Evolutionary conservation across 2,329 filamentous ascomycete genomes (phyloP), one percentile per base, ranked within the genome.

Genomic region (Pseudocercospora musae): DNA sequence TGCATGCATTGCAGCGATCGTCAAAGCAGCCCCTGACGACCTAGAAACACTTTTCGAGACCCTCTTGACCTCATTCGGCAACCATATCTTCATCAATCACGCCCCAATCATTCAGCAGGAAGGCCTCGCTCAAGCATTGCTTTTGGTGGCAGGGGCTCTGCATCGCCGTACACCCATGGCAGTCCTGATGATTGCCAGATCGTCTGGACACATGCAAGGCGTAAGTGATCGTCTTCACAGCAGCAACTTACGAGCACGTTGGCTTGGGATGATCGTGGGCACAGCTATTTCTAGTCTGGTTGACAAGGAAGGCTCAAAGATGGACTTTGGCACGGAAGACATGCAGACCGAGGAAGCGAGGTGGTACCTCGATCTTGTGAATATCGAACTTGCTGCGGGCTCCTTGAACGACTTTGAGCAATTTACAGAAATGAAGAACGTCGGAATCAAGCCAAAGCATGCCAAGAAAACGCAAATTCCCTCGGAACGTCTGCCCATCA

Each of bases 241-340:
- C 15, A 88, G 92, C 3, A 92, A 95, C 44, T 80, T 81, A 6
- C 84, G 88, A 67, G 88, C 90, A 15, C 86, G 92, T 18, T 91
- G 96, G 68, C 81, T 99, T 0, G 95, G 95, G 0, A 96, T 99
- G 87, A 82, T 90, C 1, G 87, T 96, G 31, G 95, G 91, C 4
- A 92, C 92, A 68, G 86, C 88, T 1, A 79, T 89, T 2, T 89
- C 86, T 0, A 78, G 79, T 50, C 76, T 96, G 54, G 79, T 87
- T 13, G 89, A 90, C 68, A 79, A 84, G 60, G 84, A 83, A 25
- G 89, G 89, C 8, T 89, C 88, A 61, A 86, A 82, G 59, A 87
- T 99, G 73, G 87, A 90, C 63, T 98, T 99, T 71, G 88, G 93
- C 40, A 84, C 93, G 71, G 89, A 95, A 20, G 92, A 96, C 62